phyloP scores from a whole-genome alignment of 2,329 filamentous ascomycete genomes.

The Fulvia fulva region DNA sequence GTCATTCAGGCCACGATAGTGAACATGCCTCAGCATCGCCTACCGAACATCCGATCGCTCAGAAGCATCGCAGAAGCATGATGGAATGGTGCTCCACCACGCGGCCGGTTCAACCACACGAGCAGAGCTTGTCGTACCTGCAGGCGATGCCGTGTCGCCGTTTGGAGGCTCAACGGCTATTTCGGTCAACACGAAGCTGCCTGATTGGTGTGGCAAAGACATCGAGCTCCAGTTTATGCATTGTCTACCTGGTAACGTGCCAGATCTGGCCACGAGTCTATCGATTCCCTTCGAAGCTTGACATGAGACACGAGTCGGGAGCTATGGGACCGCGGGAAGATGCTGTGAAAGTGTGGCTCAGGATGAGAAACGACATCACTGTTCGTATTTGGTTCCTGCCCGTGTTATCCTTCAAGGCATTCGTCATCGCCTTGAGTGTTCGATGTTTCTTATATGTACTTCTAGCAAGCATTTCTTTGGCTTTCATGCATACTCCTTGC shows the following conservation, averaged over 20 bases:
- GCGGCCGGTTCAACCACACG: not conserved
- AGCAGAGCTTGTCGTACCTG: conserved; percentile 5
- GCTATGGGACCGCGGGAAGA: not conserved
- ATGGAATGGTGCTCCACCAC: not conserved
- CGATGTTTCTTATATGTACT: too few relatives aligned
- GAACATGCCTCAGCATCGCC: not conserved
- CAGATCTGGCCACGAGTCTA: not conserved
- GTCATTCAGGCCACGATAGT: too few relatives aligned
- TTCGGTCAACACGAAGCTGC: not conserved
- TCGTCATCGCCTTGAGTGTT: conserved; percentile 4
- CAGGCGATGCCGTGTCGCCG: conserved; percentile 4
- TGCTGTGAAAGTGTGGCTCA: not conserved
- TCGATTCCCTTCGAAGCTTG: conserved; percentile 10
- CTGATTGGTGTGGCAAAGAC: conserved; percentile 5
- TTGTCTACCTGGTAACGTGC: not conserved
- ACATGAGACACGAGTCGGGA: conserved; percentile 2
- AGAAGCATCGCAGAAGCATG: not conserved
- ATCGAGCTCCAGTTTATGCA: not conserved
- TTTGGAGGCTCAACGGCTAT: conserved; percentile 7
- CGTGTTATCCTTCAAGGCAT: conserved; percentile 3
- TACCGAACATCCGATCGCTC: not conserved
- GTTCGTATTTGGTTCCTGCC: not conserved
- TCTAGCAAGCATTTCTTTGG: not conserved
- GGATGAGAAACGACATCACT: not conserved
- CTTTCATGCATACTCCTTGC: not conserved